Conservation (phyloP, 2,329 filamentous ascomycete genomes). For the Neofusicoccum cordaticola region DNA sequence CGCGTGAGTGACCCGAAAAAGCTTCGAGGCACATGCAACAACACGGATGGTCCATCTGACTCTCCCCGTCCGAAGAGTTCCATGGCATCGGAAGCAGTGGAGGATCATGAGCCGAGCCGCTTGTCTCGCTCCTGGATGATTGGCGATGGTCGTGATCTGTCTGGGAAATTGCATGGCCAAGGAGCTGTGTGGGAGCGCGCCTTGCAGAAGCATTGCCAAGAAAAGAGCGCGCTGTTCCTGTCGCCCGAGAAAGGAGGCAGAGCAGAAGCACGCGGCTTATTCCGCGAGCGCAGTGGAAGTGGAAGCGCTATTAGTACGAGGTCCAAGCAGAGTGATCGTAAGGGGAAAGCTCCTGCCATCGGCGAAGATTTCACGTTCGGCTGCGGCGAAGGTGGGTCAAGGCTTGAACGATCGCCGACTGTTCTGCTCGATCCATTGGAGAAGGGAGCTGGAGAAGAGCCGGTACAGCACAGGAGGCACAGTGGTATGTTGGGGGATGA, state of each 20-base stretch:
- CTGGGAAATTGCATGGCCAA: constrained; percentile 20
- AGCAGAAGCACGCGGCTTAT: not conserved
- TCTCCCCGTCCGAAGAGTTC: not conserved
- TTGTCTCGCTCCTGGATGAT: constrained; percentile 32
- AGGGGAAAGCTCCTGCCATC: not conserved
- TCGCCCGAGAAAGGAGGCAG: constrained; percentile 30
- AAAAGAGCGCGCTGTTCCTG: constrained; percentile 34
- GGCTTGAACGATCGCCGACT: not conserved
- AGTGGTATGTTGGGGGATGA: not conserved
- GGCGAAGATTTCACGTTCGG: not conserved
- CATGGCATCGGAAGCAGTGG: not conserved
- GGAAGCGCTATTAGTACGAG: not conserved
- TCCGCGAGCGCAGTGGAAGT: constrained; percentile 11
- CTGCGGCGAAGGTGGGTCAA: not conserved
- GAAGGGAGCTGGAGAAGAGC: not conserved
- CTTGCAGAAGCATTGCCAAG: constrained; percentile 35
- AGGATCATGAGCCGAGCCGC: constrained; percentile 21
- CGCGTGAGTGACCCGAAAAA: not conserved
- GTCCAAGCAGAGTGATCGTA: constrained; percentile 1
- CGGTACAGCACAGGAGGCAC: not conserved
- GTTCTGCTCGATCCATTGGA: constrained; percentile 9
- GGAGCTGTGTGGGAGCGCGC: constrained; percentile 36
- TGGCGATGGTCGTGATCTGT: constrained; percentile 19
- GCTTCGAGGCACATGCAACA: constrained; percentile 5
- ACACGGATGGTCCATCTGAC: constrained; percentile 26